Evolutionary conservation across 139 green algal genomes (phyloP), one percentile per base, ranked within the genome.

Genomic region (Microglena sp.): DNA sequence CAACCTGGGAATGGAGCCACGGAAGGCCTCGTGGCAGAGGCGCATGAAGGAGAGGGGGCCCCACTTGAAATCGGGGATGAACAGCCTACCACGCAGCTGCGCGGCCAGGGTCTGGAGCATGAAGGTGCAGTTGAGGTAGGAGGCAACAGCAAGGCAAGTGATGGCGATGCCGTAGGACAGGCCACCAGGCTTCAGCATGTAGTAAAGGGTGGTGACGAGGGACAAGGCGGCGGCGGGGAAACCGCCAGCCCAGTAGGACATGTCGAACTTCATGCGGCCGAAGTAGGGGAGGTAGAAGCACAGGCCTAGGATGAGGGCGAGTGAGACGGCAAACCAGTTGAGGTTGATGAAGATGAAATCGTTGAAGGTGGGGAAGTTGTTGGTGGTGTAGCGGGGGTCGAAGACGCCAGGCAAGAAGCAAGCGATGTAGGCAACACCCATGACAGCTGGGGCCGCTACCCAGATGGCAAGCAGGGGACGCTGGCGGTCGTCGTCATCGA

Each of bases 371-470:
- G n/a, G 55, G 11, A 26, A 33, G n/a, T 6, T n/a, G 40, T 50
- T 50, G n/a, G n/a, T n/a, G n/a, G n/a, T n/a, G n/a, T n/a, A n/a
- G n/a, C n/a, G n/a, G n/a, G 40, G 40, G 18, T 50, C 40, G 40
- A 15, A 15, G 40, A n/a, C 40, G 40, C 40, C 40, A n/a, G 59
- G 34, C 57, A 27, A 15, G 50, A 66, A 78, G 71, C 43, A 60
- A 1, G 29, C 40, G 27, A 74, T 27, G 62, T 75, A 84, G 33
- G 77, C 72, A 21, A 82, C 64, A 24, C 50, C 55, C 22, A 54
- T 62, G 29, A 85, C 70, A 6, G 78, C 45, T 27, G 77, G 78
- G 6, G 76, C 67, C 0, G 78, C 78, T 15, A 82, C 58, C 78
- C 78, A 85, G 30, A 76, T 73, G 4, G 35, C 64, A 0, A 73